phyloP scores from a whole-genome alignment of 2,329 filamentous ascomycete species.

The Colletotrichum viniferum region DNA sequence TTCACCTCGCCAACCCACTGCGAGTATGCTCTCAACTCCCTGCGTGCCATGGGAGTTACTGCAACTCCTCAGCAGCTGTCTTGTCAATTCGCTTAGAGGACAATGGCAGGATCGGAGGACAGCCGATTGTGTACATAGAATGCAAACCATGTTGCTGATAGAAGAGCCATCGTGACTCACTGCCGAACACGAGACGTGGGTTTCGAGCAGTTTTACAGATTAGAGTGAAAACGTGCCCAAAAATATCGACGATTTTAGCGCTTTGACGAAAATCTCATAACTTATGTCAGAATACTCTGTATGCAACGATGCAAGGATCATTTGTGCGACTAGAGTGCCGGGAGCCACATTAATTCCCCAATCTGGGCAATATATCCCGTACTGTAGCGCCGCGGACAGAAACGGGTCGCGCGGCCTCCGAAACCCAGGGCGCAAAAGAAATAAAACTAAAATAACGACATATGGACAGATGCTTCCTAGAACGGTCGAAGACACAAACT shows the following conservation, averaged over 20 bases:
- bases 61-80: background rate
- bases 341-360: background rate
- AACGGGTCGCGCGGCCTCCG: slow-evolving; percentile 12
- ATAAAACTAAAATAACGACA: slow-evolving; percentile 11
- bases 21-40: background rate
- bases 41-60: background rate
- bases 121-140: background rate
- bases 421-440: background rate
- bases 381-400: background rate
- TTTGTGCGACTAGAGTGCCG: background rate
- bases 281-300: background rate
- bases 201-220: background rate
- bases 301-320: background rate
- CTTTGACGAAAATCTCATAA: background rate
- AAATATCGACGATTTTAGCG: background rate
- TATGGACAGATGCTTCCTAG: background rate
- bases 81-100: background rate
- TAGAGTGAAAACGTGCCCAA: background rate
- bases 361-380: background rate
- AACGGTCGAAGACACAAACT: background rate
- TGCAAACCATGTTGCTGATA: background rate
- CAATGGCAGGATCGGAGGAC: background rate
- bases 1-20: slow-evolving; percentile 1
- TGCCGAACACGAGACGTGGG: background rate
- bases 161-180: background rate